A percentile compares a stretch with the other conserved stretches of the same genome.
Evolutionary conservation across 768 basidiomycete species (phyloP).

Genomic region (Termitomyces sp.): DNA sequence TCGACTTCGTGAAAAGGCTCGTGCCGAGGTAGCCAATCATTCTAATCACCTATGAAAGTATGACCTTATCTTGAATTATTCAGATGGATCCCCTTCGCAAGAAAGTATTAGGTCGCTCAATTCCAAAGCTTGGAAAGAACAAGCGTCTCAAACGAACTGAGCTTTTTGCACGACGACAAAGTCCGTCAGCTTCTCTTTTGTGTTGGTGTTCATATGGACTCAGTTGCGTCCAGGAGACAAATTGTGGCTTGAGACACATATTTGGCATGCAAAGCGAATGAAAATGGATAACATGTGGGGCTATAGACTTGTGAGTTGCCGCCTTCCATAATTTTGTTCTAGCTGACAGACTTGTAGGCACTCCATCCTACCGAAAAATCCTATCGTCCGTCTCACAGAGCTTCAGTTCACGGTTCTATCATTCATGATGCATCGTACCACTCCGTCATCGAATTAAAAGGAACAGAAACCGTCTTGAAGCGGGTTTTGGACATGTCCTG

Average conservation of each 20-base stretch:
- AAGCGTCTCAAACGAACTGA: constrained; percentile 59
- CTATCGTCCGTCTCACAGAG: constrained; percentile 88
- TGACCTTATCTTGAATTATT: background rate
- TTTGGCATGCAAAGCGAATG: constrained; percentile 98
- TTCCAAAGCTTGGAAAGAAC: constrained; percentile 63
- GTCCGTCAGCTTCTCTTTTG: constrained; percentile 41
- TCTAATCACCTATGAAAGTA: background rate
- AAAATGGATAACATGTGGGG: constrained; percentile 94
- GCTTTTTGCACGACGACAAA: constrained; percentile 65
- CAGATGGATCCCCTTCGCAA: constrained; percentile 48
- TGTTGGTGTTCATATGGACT: background rate
- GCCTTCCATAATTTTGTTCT: background rate
- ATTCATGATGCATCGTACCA: constrained; percentile 90
- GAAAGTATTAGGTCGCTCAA: constrained; percentile 35
- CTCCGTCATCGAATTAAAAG: constrained; percentile 70
- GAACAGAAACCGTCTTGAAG: constrained; percentile 53
- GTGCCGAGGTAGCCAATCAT: constrained; percentile 66
- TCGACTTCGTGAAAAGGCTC: constrained; percentile 79
- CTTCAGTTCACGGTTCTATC: constrained; percentile 80
- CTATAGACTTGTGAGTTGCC: constrained; percentile 65
- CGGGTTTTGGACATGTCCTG: constrained; percentile 50
- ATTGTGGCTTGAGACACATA: constrained; percentile 91
- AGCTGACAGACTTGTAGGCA: constrained; percentile 43
- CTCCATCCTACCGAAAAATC: constrained; percentile 88
- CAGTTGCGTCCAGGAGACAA: constrained; percentile 59